Evolutionary conservation across 2,329 filamentous ascomycete genomes (phyloP).

Genomic region (Talaromyces sp.): DNA sequence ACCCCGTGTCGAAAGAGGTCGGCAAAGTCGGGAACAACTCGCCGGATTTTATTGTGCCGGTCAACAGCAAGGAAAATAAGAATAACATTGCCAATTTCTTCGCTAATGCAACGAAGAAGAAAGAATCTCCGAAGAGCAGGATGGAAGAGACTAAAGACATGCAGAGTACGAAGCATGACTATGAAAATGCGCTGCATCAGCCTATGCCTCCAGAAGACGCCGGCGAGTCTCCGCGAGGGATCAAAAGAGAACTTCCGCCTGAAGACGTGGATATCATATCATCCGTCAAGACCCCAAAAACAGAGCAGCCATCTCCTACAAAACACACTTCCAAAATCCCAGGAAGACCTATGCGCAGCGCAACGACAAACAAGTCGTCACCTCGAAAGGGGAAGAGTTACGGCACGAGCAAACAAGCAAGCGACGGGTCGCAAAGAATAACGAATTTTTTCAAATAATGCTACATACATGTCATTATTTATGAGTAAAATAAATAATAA

Average conservation of each 20-base stretch:
- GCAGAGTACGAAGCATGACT: conserved; percentile 39
- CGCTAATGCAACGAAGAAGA: conserved; percentile 44
- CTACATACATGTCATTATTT: background rate
- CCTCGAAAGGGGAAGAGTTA: background rate
- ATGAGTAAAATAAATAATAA: background rate
- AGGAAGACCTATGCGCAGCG: conserved; percentile 51
- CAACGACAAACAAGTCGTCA: conserved; percentile 45
- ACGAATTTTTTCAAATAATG: conserved; percentile 43
- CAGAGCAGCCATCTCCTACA: conserved; percentile 24
- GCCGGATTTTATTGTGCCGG: conserved; percentile 72
- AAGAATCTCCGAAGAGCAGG: conserved; percentile 9
- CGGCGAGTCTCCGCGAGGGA: conserved; percentile 22
- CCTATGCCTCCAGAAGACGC: conserved; percentile 27
- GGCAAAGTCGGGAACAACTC: conserved; percentile 94
- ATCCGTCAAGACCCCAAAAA: conserved; percentile 16
- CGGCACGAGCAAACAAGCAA: conserved; percentile 29
- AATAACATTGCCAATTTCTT: conserved; percentile 95
- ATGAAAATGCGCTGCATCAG: conserved; percentile 47
- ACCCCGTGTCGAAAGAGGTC: conserved; percentile 81
- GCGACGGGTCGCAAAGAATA: conserved; percentile 48
- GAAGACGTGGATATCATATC: conserved; percentile 19
- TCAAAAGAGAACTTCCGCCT: conserved; percentile 45
- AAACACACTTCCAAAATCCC: conserved; percentile 19
- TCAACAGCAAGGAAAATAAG: conserved; percentile 84
- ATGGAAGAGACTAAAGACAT: conserved; percentile 14